These are phyloP conservation scores for Penicillium polonicum DNA, from an alignment of 2,329 filamentous ascomycete genomes.

Conservation along the genomic window DNA sequence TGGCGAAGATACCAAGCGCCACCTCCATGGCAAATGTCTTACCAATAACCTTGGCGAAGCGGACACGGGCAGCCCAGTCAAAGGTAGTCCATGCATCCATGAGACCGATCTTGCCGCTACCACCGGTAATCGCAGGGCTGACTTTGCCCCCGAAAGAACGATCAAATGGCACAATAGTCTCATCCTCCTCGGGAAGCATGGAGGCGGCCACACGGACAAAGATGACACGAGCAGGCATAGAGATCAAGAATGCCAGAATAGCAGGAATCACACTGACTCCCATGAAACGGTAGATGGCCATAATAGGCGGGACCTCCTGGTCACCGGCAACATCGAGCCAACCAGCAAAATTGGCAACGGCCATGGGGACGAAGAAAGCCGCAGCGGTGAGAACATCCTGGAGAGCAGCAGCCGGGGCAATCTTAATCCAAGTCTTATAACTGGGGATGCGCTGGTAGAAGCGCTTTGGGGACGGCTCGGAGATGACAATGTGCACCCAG, in stretches of 20 bases:
- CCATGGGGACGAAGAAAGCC: slow-evolving; percentile 37
- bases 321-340: slow-evolving; percentile 35
- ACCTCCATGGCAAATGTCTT: slow-evolving; percentile 65
- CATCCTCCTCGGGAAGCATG: slow-evolving; percentile 74
- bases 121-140: slow-evolving; percentile 70
- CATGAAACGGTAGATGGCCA: slow-evolving; percentile 37
- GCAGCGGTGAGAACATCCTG: slow-evolving; percentile 59
- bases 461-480: slow-evolving; percentile 60
- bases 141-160: slow-evolving; percentile 77
- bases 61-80: slow-evolving; percentile 67
- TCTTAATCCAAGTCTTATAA: slow-evolving; percentile 64
- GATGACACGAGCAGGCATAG: slow-evolving; percentile 73
- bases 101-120: slow-evolving; percentile 68
- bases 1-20: slow-evolving; percentile 49
- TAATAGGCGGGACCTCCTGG: slow-evolving; percentile 35
- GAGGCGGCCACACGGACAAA: slow-evolving; percentile 84
- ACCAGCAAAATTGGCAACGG: slow-evolving; percentile 52
- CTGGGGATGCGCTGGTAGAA: slow-evolving; percentile 71
- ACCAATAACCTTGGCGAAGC: slow-evolving; percentile 70
- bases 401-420: slow-evolving; percentile 66
- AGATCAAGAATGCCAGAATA: slow-evolving; percentile 58
- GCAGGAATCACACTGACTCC: slow-evolving; percentile 43
- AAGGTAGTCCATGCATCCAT: slow-evolving; percentile 78
- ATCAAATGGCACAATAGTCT: slow-evolving; percentile 88
- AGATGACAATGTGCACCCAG: slow-evolving; percentile 86